A percentile compares a stretch with the other conserved stretches of the same genome.
phyloP scores from a whole-genome alignment of 2,329 filamentous ascomycete species.

The Pseudogymnoascus sp. region DNA sequence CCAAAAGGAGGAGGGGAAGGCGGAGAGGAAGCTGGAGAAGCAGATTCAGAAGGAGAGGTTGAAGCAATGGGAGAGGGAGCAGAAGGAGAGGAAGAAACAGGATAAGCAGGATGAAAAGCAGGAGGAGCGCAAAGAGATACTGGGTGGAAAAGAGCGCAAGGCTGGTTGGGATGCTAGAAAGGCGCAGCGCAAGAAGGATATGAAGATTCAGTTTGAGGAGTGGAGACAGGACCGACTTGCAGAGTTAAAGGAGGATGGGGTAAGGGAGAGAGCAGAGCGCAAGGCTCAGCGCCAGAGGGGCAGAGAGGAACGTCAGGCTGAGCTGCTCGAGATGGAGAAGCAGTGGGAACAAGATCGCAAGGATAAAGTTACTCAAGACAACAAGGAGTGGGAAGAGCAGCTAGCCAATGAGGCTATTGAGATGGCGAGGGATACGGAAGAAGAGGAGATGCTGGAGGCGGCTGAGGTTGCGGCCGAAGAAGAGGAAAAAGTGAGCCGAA shows the following conservation, averaged over 20 bases:
- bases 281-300: background rate
- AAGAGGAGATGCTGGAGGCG: background rate
- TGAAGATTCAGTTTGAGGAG: background rate
- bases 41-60: background rate
- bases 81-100: background rate
- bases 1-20: background rate
- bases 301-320: background rate
- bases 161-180: background rate
- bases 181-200: background rate
- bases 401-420: background rate
- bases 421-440: background rate
- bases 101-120: background rate
- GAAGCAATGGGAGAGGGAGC: background rate
- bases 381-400: constrained; percentile 1
- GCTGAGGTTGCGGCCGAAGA: background rate
- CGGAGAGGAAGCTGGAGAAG: background rate
- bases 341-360: constrained; percentile 4
- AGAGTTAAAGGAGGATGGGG: background rate
- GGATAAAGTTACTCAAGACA: background rate
- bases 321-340: constrained; percentile 1
- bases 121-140: background rate
- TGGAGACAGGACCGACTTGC: background rate
- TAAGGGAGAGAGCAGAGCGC: background rate
- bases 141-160: background rate
- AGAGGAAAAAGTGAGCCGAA: background rate